phyloP scores from a whole-genome alignment of 768 basidiomycete genomes.

The Auricularia heimuer region DNA sequence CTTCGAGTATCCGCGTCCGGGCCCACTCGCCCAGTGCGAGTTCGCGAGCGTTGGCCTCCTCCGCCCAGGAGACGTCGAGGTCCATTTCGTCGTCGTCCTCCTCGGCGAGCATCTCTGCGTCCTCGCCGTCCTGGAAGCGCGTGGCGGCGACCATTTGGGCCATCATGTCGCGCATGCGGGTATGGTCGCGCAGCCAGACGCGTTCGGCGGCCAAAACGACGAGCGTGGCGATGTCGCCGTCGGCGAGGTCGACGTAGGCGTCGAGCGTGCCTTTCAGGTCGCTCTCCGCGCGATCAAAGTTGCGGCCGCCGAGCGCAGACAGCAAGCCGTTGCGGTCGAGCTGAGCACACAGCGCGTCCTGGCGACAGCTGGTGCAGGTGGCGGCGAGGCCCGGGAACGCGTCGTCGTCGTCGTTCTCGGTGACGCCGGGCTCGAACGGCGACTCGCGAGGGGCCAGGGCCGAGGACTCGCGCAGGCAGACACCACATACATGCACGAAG shows the following conservation, averaged over 20 bases:
- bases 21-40: constrained; percentile 21
- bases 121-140: constrained; percentile 30
- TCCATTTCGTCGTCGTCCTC: constrained; percentile 31
- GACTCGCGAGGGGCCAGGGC: constrained; percentile 25
- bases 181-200: constrained; percentile 55
- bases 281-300: constrained; percentile 37
- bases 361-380: constrained; percentile 59
- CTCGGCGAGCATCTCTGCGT: constrained; percentile 23
- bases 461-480: constrained; percentile 52
- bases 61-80: neutral
- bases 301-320: constrained; percentile 6
- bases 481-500: constrained; percentile 46
- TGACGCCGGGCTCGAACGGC: constrained; percentile 23
- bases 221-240: constrained; percentile 56
- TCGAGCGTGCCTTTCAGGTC: constrained; percentile 59
- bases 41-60: neutral
- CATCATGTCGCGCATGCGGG: constrained; percentile 57
- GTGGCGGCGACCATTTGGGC: constrained; percentile 57
- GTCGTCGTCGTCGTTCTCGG: constrained; percentile 64
- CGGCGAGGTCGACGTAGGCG: constrained; percentile 63
- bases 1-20: constrained; percentile 59
- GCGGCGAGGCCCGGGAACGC: constrained; percentile 55
- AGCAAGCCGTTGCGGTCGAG: constrained; percentile 1
- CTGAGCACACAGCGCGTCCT: constrained; percentile 50
- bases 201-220: constrained; percentile 56